Evolutionary conservation across 1,139 yeast species (phyloP), one percentile per base, ranked within the genome.

Genomic region (Scheffersomyces quercinus): DNA sequence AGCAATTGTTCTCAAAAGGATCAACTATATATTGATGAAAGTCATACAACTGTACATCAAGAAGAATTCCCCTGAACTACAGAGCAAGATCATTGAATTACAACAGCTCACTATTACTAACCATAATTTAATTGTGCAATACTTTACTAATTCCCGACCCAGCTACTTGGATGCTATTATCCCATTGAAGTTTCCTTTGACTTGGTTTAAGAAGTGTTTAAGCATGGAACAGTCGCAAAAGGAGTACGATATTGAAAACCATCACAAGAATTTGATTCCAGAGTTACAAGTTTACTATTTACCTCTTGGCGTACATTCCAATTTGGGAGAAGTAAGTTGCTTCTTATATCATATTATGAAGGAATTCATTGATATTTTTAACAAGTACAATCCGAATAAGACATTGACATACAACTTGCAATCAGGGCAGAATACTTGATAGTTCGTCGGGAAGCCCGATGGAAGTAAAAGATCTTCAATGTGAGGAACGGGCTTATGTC

Each of bases 271-370:
- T 37, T 42, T 58, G 35, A 46, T 42, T 14, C 62, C 61, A 5
- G 43, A 52, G 5, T 43, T 53, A 15, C 63, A 62, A 37, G 47
- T 51, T 29, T 72, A 59, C 47, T 73, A 67, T 48, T 52, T 73
- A 29, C 78, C 78, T 1, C 52, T 72, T 38, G 75, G 75, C 3
- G 52, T 58, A 2, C 70, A 71, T 46, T 63, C 76, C 3, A 65
- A 64, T 36, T 46, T 71, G 36, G 56, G 56, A 14, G 77, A 73
- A 48, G 59, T 64, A 13, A 53, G 62, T 26, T 65, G 68, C n/a
- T 59, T 70, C 37, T 57, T 69, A 44, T 65, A 52, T 47, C 55
- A 60, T 35, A 54, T 68, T 35, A 51, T 66, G 29, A 56, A 59
- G 28, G 77, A 70, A 42, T 66, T 70, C 42, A 59, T 63, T 37